Evolutionary conservation across 2,329 filamentous ascomycete species (phyloP).

Genomic region (Aspergillus niger): DNA sequence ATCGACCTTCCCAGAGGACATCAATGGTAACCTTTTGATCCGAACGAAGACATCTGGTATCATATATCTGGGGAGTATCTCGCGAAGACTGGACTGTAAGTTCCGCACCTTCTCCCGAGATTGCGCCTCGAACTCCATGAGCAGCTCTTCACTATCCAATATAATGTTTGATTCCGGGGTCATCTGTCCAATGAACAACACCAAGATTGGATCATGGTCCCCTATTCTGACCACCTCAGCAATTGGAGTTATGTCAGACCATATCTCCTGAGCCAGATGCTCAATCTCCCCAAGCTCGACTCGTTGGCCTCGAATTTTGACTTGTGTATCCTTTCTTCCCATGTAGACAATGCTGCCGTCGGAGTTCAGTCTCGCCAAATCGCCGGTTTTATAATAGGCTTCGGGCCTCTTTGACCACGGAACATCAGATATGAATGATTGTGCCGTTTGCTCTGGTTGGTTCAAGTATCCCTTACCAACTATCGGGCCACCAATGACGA

Average conservation of each 20-base stretch:
- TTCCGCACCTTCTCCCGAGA: too few relatives aligned
- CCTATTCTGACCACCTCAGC: too few relatives aligned
- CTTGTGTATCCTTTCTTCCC: constrained; percentile 7
- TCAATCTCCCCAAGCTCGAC: constrained; percentile 16
- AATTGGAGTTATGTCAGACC: too few relatives aligned
- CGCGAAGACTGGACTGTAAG: too few relatives aligned
- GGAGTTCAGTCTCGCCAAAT: constrained; percentile 42
- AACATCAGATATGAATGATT: not conserved
- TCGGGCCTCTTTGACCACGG: not conserved
- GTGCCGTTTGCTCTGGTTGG: not conserved
- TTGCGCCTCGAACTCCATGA: too few relatives aligned
- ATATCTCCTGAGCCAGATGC: not conserved
- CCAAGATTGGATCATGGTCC: too few relatives aligned
- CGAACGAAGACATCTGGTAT: not conserved
- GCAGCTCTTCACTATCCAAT: too few relatives aligned
- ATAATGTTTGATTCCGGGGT: too few relatives aligned
- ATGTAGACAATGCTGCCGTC: constrained; percentile 20
- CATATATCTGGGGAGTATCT: not conserved
- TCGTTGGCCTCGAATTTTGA: constrained; percentile 18
- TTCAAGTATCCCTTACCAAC: constrained; percentile 1
- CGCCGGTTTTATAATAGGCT: constrained; percentile 14
- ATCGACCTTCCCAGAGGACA: not conserved
- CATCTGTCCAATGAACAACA: too few relatives aligned
- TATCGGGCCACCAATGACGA: not conserved
- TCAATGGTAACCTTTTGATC: not conserved